These are phyloP conservation scores for Aphanomyces cochlioides DNA, from an alignment of 352 stramenopile species.

Conservation along the genomic window DNA sequence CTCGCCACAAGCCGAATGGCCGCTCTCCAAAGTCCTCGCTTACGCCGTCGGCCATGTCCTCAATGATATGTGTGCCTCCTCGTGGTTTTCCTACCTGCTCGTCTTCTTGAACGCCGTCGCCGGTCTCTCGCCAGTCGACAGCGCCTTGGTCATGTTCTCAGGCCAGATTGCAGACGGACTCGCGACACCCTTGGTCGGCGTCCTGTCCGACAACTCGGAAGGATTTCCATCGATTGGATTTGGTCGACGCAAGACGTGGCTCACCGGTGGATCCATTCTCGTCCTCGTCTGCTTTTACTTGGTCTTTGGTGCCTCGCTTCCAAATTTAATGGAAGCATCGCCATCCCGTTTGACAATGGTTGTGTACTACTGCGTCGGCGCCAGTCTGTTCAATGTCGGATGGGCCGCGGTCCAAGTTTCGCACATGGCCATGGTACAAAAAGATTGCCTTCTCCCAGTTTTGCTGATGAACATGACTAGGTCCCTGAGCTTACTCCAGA, in stretches of 20 bases:
- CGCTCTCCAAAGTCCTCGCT: conserved; percentile 49
- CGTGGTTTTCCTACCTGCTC: conserved; percentile 85
- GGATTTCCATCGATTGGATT: conserved; percentile 62
- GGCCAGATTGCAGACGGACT: conserved; percentile 79
- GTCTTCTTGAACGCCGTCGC: conserved; percentile 61
- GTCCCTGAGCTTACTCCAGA: conserved; percentile 71
- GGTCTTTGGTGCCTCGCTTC: conserved; percentile 66
- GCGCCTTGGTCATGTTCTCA: conserved; percentile 82
- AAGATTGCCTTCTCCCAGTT: background rate
- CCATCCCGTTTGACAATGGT: conserved; percentile 60
- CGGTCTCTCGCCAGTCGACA: conserved; percentile 65
- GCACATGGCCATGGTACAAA: conserved; percentile 76
- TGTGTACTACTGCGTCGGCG: conserved; percentile 69
- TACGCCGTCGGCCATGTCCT: conserved; percentile 83
- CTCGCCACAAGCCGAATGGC: conserved; percentile 42
- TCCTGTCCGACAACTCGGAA: conserved; percentile 64
- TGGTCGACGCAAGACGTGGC: conserved; percentile 72
- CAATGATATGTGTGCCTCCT: conserved; percentile 86
- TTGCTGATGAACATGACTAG: conserved; percentile 27
- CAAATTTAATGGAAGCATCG: conserved; percentile 49
- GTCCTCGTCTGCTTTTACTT: conserved; percentile 84
- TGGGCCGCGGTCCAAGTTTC: conserved; percentile 82
- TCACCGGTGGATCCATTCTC: conserved; percentile 59
- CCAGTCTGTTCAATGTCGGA: conserved; percentile 79
- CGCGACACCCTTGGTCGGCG: conserved; percentile 71